Percentiles rank a stretch among this genome's conserved stretches.
phyloP scores from a whole-genome alignment of 2,329 filamentous ascomycete genomes.

The Ceratocystis ficicola region DNA sequence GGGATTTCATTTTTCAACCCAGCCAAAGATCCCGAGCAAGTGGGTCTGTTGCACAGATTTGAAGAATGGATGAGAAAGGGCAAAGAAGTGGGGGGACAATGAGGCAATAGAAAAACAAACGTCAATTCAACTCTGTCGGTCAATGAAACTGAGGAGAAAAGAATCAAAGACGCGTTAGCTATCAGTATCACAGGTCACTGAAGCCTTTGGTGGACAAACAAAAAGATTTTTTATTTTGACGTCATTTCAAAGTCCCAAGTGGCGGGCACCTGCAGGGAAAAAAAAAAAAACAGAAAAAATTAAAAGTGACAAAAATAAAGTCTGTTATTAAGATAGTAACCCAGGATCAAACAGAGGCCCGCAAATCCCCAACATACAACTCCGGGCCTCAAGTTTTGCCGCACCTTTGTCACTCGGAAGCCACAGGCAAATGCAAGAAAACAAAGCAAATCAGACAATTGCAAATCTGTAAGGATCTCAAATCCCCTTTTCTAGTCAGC shows the following conservation, averaged over 20 bases:
- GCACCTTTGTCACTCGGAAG: too few relatives aligned
- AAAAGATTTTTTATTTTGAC: too few relatives aligned
- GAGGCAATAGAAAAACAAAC: neutral
- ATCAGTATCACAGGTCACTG: too few relatives aligned
- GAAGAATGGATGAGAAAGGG: slow-evolving; percentile 5
- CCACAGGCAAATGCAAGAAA: neutral
- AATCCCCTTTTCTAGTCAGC: neutral
- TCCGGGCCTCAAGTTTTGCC: slow-evolving; percentile 2
- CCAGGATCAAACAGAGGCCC: slow-evolving; percentile 2
- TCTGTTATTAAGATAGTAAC: neutral
- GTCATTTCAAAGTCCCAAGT: neutral
- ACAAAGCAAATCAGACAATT: neutral
- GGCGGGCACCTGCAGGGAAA: neutral
- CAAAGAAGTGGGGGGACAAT: neutral
- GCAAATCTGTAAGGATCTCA: neutral
- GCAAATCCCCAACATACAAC: slow-evolving; percentile 11
- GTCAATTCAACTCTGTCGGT: neutral
- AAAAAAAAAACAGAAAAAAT: slow-evolving; percentile 5
- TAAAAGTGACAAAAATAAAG: neutral
- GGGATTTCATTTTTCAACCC: neutral
- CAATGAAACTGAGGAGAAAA: too few relatives aligned
- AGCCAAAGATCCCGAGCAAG: slow-evolving; percentile 13
- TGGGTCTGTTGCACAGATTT: slow-evolving; percentile 10
- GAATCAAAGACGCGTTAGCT: too few relatives aligned
- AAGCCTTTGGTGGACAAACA: too few relatives aligned